Evolutionary conservation across 2,329 filamentous ascomycete species (phyloP).

Genomic region (Paraphoma sp.): DNA sequence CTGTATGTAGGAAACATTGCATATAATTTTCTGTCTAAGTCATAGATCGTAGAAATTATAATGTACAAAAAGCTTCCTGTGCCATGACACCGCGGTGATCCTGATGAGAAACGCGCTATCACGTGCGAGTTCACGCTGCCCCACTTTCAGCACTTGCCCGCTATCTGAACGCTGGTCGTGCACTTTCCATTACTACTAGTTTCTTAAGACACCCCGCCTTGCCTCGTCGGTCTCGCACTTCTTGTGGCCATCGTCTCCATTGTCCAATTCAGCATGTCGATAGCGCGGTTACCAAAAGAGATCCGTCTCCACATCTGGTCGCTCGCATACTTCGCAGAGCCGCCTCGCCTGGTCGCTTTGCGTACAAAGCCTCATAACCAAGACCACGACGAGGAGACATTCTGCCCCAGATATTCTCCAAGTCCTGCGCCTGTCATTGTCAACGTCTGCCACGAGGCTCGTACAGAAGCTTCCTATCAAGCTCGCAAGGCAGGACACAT

Average conservation of each 20-base stretch:
- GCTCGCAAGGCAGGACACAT: slow-evolving; percentile 19
- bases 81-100: background rate
- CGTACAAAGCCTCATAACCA: slow-evolving; percentile 20
- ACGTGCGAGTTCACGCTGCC: background rate
- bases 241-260: background rate
- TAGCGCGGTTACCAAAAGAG: slow-evolving; percentile 28
- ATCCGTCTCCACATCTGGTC: slow-evolving; percentile 31
- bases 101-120: background rate
- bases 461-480: slow-evolving; percentile 24
- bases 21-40: no score
- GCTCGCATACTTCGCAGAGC: slow-evolving; percentile 22
- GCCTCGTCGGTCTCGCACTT: background rate
- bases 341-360: slow-evolving; percentile 26
- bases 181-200: no score
- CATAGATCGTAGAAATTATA: no score
- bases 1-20: background rate
- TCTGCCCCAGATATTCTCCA: slow-evolving; percentile 30
- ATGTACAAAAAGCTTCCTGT: background rate
- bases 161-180: background rate
- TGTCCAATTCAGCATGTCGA: slow-evolving; percentile 15
- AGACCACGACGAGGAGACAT: slow-evolving; percentile 8
- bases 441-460: slow-evolving; percentile 27
- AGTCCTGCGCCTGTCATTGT: slow-evolving; percentile 19
- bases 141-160: background rate
- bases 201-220: background rate